Evolutionary conservation across 352 stramenopile species (phyloP).

Genomic region (Globisporangium iwayamae): DNA sequence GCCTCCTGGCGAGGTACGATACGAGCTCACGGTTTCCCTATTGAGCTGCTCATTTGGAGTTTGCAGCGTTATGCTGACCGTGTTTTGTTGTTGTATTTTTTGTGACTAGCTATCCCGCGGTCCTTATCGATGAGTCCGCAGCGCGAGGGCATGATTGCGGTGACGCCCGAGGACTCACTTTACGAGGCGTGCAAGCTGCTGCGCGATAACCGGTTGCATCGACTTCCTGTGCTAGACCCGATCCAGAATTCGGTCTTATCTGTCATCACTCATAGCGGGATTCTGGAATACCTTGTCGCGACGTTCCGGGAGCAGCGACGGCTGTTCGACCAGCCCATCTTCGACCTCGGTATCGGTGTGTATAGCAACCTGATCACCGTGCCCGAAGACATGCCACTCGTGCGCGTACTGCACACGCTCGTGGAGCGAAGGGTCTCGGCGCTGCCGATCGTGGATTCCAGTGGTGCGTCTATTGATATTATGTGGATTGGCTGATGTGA

Average conservation of each 20-base stretch:
- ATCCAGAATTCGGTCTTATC: slow-evolving; percentile 92
- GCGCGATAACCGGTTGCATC: slow-evolving; percentile 84
- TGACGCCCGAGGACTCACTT: slow-evolving; percentile 88
- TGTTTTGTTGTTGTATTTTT: background rate
- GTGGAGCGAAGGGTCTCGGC: slow-evolving; percentile 80
- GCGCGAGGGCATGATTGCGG: slow-evolving; percentile 67
- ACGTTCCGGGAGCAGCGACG: slow-evolving; percentile 95
- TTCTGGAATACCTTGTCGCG: slow-evolving; percentile 95
- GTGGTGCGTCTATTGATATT: slow-evolving; percentile 42
- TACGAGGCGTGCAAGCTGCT: slow-evolving; percentile 90
- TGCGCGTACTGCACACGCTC: slow-evolving; percentile 89
- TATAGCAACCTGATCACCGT: slow-evolving; percentile 94
- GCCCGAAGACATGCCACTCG: slow-evolving; percentile 90
- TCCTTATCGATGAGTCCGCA: slow-evolving; percentile 68
- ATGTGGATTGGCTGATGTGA: background rate
- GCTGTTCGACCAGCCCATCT: slow-evolving; percentile 96
- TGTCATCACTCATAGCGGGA: slow-evolving; percentile 91
- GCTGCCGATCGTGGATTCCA: slow-evolving; percentile 79
- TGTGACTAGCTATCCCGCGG: slow-evolving; percentile 80
- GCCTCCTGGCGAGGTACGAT: slow-evolving; percentile 73
- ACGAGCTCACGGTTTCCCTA: background rate
- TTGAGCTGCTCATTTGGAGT: background rate
- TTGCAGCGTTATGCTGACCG: background rate
- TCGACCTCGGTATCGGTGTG: slow-evolving; percentile 93
- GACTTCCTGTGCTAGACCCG: slow-evolving; percentile 93